Evolutionary conservation across 1,284 basidiomycete genomes (phyloP), one percentile per base, ranked within the genome.

Genomic region (Pyrrhoderma noxium): DNA sequence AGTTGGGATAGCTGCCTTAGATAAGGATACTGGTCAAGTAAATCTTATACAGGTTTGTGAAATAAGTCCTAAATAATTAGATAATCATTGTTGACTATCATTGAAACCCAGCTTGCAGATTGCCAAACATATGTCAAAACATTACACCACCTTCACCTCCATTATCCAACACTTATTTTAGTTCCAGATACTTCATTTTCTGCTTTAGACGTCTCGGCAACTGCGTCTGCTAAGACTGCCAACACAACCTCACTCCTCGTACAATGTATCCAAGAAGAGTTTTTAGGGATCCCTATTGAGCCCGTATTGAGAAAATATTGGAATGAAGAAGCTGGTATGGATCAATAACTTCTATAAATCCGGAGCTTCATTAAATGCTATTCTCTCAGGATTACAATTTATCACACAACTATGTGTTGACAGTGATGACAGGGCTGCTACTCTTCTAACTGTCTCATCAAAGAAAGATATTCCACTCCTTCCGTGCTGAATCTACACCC

Each of bases 61-160:
- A 38, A 36, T n/a, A n/a, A 53, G 27, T 49, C 43, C 51, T 57
- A 22, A 49, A 42, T 21, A 22, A 7, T 37, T 11, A 37, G 35
- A 9, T 9, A 16, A n/a, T n/a, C 27, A 5, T 11, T 31, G 14
- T 40, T 40, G 38, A 40, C 27, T 48, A 22, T 35, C 8, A 41
- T 18, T 41, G 45, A 47, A 18, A 55, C 45, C 52, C 5, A 93
- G 89, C 72, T 92, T 21, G 79, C 85, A 34, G 89, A 93, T 61
- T 85, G 82, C 57, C 77, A 85, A 53, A 89, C 89, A 16, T 96
- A 92, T 59, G 81, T 90, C 53, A 91, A 89, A 63, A 92, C 89
- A 0, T 68, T 94, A 7, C 89, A 94, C 57, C 89, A 94, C 60
- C 78, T 95, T 70, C 79, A 84, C 56, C 64, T 91, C 8, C 82